Percentiles rank a stretch among this genome's conserved stretches.
These are phyloP conservation scores for Plasmodium sp. DNA, from an alignment of 169 alveolate species.

Conservation along the genomic window DNA sequence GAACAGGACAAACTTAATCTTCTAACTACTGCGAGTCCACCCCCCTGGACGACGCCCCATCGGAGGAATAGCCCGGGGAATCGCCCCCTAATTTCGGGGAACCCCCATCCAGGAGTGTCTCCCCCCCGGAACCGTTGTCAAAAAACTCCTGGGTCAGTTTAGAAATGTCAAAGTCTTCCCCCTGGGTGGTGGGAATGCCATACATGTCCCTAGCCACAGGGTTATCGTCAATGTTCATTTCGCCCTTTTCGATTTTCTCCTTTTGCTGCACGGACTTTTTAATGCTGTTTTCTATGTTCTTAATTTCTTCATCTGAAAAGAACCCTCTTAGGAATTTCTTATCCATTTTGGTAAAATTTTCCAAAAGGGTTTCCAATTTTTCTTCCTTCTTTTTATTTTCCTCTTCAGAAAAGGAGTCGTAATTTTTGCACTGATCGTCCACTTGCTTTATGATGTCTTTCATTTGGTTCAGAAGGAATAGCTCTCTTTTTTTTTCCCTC, in stretches of 20 bases:
- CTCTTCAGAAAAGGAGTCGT: constrained; percentile 33
- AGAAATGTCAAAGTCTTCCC: constrained; percentile 44
- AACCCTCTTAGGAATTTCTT: constrained; percentile 50
- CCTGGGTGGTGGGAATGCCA: neutral
- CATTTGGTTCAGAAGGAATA: constrained; percentile 51
- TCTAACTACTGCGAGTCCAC: constrained; percentile 13
- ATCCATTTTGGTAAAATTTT: constrained; percentile 74
- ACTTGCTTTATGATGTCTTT: constrained; percentile 66
- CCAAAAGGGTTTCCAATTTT: constrained; percentile 72
- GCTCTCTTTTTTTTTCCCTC: constrained; percentile 54
- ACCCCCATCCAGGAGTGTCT: neutral
- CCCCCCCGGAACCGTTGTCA: constrained; percentile 21
- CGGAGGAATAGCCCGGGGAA: constrained; percentile 9
- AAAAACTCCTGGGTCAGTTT: constrained; percentile 57
- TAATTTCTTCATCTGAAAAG: constrained; percentile 73
- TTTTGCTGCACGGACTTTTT: constrained; percentile 41
- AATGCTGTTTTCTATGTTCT: constrained; percentile 56
- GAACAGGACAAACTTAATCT: neutral
- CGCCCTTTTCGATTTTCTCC: constrained; percentile 63
- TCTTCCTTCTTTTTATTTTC: constrained; percentile 61
- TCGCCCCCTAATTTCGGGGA: neutral
- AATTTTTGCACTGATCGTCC: constrained; percentile 68
- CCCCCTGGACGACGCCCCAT: constrained; percentile 48
- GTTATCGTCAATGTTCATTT: constrained; percentile 12
- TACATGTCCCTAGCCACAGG: neutral